Conservation (phyloP, 345 rosid species). For the Punica granatum region DNA sequence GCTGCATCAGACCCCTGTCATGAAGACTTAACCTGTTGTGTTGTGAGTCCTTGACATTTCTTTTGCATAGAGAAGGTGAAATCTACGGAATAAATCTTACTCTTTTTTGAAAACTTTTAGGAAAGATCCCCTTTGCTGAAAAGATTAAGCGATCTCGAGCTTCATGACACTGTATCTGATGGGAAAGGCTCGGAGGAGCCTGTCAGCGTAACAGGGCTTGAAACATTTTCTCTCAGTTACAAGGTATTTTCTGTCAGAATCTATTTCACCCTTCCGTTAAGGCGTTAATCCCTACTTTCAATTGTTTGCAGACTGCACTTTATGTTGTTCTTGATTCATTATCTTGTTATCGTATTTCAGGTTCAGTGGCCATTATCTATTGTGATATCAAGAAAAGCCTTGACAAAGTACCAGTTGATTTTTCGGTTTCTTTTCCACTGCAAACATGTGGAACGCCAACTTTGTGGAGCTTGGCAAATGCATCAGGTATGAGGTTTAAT, state of each 20-base stretch:
- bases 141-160: conserved; percentile 52
- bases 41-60: conserved; percentile 39
- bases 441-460: conserved; percentile 95
- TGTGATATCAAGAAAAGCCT: conserved; percentile 84
- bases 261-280: not conserved
- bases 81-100: conserved; percentile 9
- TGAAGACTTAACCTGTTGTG: conserved; percentile 90
- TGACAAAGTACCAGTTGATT: conserved; percentile 81
- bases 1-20: conserved; percentile 97
- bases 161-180: conserved; percentile 33
- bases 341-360: conserved; percentile 30
- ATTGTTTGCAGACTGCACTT: not conserved
- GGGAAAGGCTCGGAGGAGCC: conserved; percentile 53
- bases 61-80: not conserved
- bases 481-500: conserved; percentile 64
- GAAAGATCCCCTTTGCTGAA: conserved; percentile 83
- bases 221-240: conserved; percentile 92
- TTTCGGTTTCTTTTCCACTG: conserved; percentile 90
- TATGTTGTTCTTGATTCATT: conserved; percentile 5
- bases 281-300: not conserved
- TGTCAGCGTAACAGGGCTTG: conserved; percentile 81
- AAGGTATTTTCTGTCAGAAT: conserved; percentile 38
- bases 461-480: conserved; percentile 93
- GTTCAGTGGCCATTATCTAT: conserved; percentile 94
- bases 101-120: conserved; percentile 36